These are phyloP conservation scores for Agrocybe chaxingu DNA, from an alignment of 768 basidiomycete species.

Conservation along the genomic window DNA sequence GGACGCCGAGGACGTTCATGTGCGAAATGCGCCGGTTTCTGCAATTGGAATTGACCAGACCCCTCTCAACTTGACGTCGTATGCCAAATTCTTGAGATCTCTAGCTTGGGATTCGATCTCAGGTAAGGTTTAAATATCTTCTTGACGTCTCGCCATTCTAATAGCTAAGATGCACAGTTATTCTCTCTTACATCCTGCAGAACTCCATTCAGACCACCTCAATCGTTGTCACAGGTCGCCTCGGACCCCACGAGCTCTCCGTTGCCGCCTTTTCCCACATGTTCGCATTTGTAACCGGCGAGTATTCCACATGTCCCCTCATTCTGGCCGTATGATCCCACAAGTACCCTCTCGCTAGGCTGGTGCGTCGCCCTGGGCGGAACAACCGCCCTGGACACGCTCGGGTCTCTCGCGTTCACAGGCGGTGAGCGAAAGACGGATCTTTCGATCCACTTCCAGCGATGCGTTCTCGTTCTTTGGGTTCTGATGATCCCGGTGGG, in stretches of 20 bases:
- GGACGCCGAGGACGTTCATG: too few relatives aligned
- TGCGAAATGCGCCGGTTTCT: too few relatives aligned
- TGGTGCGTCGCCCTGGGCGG: slow-evolving; percentile 78
- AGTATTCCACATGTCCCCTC: slow-evolving; percentile 34
- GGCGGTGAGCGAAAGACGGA: slow-evolving; percentile 55
- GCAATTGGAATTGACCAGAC: slow-evolving; percentile 6
- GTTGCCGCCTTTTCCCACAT: slow-evolving; percentile 72
- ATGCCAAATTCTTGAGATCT: slow-evolving; percentile 39
- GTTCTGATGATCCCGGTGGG: slow-evolving; percentile 60
- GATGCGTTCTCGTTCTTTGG: slow-evolving; percentile 68
- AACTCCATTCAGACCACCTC: slow-evolving; percentile 71
- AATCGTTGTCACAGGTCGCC: slow-evolving; percentile 59
- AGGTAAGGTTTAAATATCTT: slow-evolving; percentile 30
- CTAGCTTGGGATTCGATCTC: slow-evolving; percentile 57
- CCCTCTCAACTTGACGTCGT: slow-evolving; percentile 17
- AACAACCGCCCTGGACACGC: slow-evolving; percentile 72
- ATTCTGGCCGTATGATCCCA: slow-evolving; percentile 46
- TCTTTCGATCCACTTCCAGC: slow-evolving; percentile 68
- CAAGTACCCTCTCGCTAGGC: slow-evolving; percentile 40
- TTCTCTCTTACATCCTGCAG: slow-evolving; percentile 68
- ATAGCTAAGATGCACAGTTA: slow-evolving; percentile 36
- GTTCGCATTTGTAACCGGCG: slow-evolving; percentile 77
- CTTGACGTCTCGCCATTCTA: too few relatives aligned
- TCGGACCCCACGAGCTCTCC: slow-evolving; percentile 71
- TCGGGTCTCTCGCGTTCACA: slow-evolving; percentile 77